These are phyloP conservation scores for Bothriochloa decipiens DNA, from an alignment of 176 grass and related monocot genomes.

Conservation along the genomic window DNA sequence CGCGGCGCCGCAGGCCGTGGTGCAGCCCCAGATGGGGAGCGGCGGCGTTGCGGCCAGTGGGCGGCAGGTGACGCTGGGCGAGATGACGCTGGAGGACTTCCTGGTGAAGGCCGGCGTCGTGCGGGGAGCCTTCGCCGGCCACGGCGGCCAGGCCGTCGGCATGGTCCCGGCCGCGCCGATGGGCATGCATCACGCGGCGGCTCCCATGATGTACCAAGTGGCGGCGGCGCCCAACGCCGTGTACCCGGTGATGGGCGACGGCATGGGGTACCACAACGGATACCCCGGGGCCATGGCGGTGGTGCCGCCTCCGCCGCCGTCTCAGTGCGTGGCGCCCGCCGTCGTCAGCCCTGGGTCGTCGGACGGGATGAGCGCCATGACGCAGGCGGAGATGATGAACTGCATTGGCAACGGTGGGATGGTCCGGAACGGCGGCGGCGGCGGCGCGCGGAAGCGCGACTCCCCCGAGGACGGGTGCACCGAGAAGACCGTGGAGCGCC, in stretches of 20 bases:
- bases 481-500: slow-evolving; percentile 80
- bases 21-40: slow-evolving; percentile 34
- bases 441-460: slow-evolving; percentile 35
- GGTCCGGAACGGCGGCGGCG: slow-evolving; percentile 27
- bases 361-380: slow-evolving; percentile 55
- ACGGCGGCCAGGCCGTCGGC: slow-evolving; percentile 16
- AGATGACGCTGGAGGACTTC: slow-evolving; percentile 98
- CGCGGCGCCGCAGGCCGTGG: slow-evolving; percentile 16
- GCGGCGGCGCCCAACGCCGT: slow-evolving; percentile 31
- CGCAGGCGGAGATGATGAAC: slow-evolving; percentile 54
- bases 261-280: slow-evolving; percentile 47
- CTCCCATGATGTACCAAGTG: slow-evolving; percentile 42
- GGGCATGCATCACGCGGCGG: slow-evolving; percentile 24
- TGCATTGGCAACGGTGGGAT: slow-evolving; percentile 35
- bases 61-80: slow-evolving; percentile 67
- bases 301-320: slow-evolving; percentile 38
- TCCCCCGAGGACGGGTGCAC: slow-evolving; percentile 32
- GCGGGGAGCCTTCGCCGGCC: slow-evolving; percentile 28
- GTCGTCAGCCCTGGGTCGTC: slow-evolving; percentile 59
- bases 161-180: slow-evolving; percentile 42
- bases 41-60: not conserved
- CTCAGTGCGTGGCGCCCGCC: slow-evolving; percentile 22
- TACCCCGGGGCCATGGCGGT: slow-evolving; percentile 40
- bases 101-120: slow-evolving; percentile 85
- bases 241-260: slow-evolving; percentile 51